These are phyloP conservation scores for Miscanthus lutarioriparius DNA, from an alignment of 176 grass and related monocot genomes.

Conservation along the genomic window DNA sequence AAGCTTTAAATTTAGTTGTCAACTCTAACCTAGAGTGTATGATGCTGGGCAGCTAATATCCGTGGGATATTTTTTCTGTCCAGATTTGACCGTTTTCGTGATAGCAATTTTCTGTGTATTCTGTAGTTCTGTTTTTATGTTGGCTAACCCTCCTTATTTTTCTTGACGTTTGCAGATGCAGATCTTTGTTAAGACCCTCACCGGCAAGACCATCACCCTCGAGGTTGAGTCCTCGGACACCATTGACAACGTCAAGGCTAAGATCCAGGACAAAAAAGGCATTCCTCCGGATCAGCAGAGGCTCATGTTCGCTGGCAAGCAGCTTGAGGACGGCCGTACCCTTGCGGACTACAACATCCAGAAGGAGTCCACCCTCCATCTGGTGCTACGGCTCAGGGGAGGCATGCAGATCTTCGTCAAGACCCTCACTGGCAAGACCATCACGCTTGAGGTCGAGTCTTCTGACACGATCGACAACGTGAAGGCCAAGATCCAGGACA, in stretches of 20 bases:
- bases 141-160: not conserved
- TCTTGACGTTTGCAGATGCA: conserved; percentile 37
- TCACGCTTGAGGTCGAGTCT: conserved; percentile 50
- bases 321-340: conserved; percentile 38
- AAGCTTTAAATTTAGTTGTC: not conserved
- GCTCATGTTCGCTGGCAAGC: conserved; percentile 45
- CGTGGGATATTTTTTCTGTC: not conserved
- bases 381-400: not conserved
- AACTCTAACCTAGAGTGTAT: not conserved
- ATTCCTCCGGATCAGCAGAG: conserved; percentile 45
- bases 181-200: conserved; percentile 70
- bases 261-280: conserved; percentile 67
- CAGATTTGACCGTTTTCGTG: not conserved
- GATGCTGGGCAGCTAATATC: not conserved
- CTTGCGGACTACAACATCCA: conserved; percentile 37
- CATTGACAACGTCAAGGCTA: conserved; percentile 55
- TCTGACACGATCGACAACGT: conserved; percentile 62
- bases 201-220: conserved; percentile 56
- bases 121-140: too few relatives aligned
- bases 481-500: conserved; percentile 76
- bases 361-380: conserved; percentile 25
- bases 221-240: conserved; percentile 55
- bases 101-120: too few relatives aligned
- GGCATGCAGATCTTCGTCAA: conserved; percentile 37
- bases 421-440: conserved; percentile 75